A percentile compares a stretch with the other conserved stretches of the same genome.
phyloP scores from a whole-genome alignment of 2,329 filamentous ascomycete genomes.

The Microsporum ferrugineum region DNA sequence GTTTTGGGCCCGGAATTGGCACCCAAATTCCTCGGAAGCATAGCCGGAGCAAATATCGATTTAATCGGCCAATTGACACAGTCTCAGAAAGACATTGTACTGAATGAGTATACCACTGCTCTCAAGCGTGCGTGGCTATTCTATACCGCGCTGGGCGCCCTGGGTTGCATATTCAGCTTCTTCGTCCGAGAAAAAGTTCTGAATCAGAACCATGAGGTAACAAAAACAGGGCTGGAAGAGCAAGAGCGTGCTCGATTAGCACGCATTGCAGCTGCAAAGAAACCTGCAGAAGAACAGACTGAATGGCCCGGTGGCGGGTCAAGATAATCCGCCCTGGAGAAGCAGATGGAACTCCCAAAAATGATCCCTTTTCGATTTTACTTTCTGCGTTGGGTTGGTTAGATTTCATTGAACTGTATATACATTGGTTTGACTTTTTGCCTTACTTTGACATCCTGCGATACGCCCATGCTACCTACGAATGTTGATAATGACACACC shows the following conservation, averaged over 20 bases:
- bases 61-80: slow-evolving; percentile 24
- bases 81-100: slow-evolving; percentile 24
- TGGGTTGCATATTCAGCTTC: slow-evolving; percentile 31
- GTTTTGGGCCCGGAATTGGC: slow-evolving; percentile 13
- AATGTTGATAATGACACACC: too few species aligned
- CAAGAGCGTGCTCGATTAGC: slow-evolving; percentile 35
- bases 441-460: too few species aligned
- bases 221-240: slow-evolving; percentile 36
- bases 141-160: slow-evolving; percentile 30
- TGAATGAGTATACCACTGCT: slow-evolving; percentile 32
- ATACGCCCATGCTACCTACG: too few species aligned
- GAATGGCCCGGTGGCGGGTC: neutral
- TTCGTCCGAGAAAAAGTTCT: slow-evolving; percentile 31
- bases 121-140: slow-evolving; percentile 43
- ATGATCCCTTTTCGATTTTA: neutral
- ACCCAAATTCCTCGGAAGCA: slow-evolving; percentile 9
- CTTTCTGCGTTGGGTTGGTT: neutral
- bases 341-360: neutral
- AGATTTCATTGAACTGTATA: too few species aligned
- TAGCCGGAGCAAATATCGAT: slow-evolving; percentile 24
- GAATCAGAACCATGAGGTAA: slow-evolving; percentile 32
- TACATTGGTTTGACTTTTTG: too few species aligned
- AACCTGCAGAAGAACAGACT: neutral
- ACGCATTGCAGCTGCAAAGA: slow-evolving; percentile 11
- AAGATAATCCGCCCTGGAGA: neutral